phyloP scores from a whole-genome alignment of 2,329 filamentous ascomycete species.

The Aspergillus carbonarius region DNA sequence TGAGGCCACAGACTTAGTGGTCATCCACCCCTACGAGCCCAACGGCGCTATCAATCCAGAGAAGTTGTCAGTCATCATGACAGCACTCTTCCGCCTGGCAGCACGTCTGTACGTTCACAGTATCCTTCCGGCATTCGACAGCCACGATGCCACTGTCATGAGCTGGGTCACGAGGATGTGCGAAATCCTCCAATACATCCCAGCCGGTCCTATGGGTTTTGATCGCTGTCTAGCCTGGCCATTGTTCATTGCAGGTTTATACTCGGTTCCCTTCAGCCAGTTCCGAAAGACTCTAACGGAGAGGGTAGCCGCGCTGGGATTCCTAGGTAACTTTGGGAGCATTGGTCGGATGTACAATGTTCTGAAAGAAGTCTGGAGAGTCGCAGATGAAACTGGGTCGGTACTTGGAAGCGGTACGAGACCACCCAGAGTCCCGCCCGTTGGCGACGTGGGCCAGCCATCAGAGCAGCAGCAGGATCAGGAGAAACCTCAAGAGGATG shows the following conservation, averaged over 20 bases:
- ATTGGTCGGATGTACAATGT: conserved; percentile 80
- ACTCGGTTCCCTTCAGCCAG: conserved; percentile 67
- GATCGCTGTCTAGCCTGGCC: conserved; percentile 93
- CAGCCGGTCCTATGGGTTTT: conserved; percentile 74
- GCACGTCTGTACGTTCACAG: conserved; percentile 94
- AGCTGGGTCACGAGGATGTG: conserved; percentile 68
- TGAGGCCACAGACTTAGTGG: conserved; percentile 14
- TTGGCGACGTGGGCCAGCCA: too few species aligned
- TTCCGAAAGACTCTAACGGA: conserved; percentile 79
- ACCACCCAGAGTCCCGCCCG: too few species aligned
- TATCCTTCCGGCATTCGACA: conserved; percentile 81
- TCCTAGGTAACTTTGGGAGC: conserved; percentile 74
- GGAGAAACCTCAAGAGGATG: too few species aligned
- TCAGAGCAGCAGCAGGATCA: too few species aligned
- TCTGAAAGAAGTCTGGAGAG: conserved; percentile 75
- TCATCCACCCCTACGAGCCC: conserved; percentile 41
- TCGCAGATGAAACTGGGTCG: conserved; percentile 54
- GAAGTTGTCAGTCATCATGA: conserved; percentile 61
- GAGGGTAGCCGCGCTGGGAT: conserved; percentile 70
- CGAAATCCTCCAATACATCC: conserved; percentile 78
- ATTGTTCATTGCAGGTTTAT: conserved; percentile 79
- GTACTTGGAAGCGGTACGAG: too few species aligned
- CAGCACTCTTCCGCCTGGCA: conserved; percentile 55
- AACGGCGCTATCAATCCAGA: conserved; percentile 63
- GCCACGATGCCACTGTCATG: conserved; percentile 68